A percentile compares a stretch with the other conserved stretches of the same genome.
Evolutionary conservation across 2,329 filamentous ascomycete species (phyloP).

Genomic region (Trichoderma simmonsii): DNA sequence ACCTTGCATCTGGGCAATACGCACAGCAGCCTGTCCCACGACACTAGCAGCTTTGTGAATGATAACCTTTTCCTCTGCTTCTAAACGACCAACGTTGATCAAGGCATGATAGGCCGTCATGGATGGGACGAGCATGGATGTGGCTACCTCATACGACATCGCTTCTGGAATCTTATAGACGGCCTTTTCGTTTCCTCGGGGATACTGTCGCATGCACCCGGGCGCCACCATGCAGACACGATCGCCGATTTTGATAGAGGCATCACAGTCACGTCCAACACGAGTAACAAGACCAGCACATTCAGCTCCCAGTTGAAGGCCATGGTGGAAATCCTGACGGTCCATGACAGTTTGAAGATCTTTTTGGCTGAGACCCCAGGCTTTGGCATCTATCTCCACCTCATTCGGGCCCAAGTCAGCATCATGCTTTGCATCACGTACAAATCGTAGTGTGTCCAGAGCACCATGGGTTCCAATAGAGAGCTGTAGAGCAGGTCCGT

Average conservation of each 20-base stretch:
- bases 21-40: constrained; percentile 32
- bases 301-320: constrained; percentile 20
- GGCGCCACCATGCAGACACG: constrained; percentile 21
- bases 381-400: constrained; percentile 4
- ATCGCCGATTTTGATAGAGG: constrained; percentile 24
- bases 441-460: neutral
- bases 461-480: neutral
- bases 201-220: constrained; percentile 16
- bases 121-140: constrained; percentile 32
- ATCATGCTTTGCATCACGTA: neutral
- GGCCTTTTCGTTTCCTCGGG: neutral
- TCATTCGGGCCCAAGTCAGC: neutral
- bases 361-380: neutral
- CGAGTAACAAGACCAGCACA: constrained; percentile 27
- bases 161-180: constrained; percentile 33
- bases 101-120: constrained; percentile 30
- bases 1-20: constrained; percentile 26
- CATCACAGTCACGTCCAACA: constrained; percentile 18
- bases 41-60: constrained; percentile 35
- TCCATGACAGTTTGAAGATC: neutral
- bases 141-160: constrained; percentile 35
- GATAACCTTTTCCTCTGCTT: constrained; percentile 32
- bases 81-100: constrained; percentile 26
- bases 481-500: neutral
- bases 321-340: neutral